Conservation (phyloP, 805 yeast genomes). For the Lachancea dasiensis region DNA sequence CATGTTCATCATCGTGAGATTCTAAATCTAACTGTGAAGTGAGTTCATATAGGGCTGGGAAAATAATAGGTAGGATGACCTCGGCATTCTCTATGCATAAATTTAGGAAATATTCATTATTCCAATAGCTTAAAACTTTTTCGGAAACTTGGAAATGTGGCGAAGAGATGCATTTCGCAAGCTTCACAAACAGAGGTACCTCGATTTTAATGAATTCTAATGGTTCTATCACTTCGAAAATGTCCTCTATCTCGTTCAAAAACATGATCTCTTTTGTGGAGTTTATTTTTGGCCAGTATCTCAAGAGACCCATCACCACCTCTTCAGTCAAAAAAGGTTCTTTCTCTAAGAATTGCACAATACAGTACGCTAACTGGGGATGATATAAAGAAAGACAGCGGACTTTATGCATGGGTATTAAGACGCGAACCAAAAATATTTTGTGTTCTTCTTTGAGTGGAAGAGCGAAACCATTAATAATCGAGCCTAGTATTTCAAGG, state of each 20-base stretch:
- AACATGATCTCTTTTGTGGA: constrained; percentile 96
- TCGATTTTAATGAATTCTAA: constrained; percentile 85
- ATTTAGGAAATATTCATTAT: constrained; percentile 87
- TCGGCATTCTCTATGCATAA: constrained; percentile 90
- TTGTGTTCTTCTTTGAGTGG: constrained; percentile 97
- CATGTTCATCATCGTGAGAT: constrained; percentile 25
- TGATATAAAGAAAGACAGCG: constrained; percentile 85
- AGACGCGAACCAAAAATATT: constrained; percentile 75
- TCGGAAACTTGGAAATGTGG: constrained; percentile 98
- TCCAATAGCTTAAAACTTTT: constrained; percentile 89
- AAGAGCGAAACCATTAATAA: constrained; percentile 95
- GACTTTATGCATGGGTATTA: constrained; percentile 89
- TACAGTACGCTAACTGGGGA: constrained; percentile 95
- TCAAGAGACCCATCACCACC: constrained; percentile 86
- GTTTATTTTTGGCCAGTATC: constrained; percentile 96
- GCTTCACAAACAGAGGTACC: constrained; percentile 88
- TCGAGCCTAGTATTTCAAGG: constrained; percentile 89
- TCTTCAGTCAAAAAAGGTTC: constrained; percentile 91
- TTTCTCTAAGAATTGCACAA: constrained; percentile 92
- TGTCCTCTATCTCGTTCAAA: constrained; percentile 91
- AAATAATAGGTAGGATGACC: constrained; percentile 85
- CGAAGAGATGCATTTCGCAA: constrained; percentile 87
- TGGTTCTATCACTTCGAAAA: constrained; percentile 94
- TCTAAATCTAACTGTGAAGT: constrained; percentile 41
- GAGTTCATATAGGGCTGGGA: constrained; percentile 82